Evolutionary conservation across 2,329 filamentous ascomycete species (phyloP).

Genomic region (Sphaerulina populicola): DNA sequence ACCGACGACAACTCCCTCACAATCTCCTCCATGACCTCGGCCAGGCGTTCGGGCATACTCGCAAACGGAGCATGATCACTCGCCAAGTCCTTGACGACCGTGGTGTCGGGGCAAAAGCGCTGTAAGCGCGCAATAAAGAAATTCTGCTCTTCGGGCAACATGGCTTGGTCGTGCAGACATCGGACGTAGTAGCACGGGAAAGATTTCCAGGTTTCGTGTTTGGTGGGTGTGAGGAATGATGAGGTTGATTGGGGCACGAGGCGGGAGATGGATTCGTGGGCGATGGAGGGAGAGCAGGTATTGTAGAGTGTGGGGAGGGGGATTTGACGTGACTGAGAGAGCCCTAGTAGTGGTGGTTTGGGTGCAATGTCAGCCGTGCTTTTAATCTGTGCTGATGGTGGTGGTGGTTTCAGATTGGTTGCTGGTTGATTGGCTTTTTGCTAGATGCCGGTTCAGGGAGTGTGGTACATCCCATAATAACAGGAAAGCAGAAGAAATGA

Average conservation of each 20-base stretch:
- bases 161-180: constrained; percentile 14
- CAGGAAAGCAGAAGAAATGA: background rate
- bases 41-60: constrained; percentile 7
- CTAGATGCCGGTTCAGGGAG: no score
- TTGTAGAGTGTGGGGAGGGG: constrained; percentile 12
- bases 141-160: constrained; percentile 13
- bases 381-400: no score
- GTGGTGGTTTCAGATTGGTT: no score
- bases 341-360: constrained; percentile 1
- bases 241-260: constrained; percentile 13
- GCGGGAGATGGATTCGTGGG: background rate
- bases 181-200: constrained; percentile 11
- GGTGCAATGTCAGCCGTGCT: background rate
- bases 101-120: background rate
- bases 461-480: background rate
- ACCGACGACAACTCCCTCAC: constrained; percentile 2
- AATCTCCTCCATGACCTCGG: constrained; percentile 7
- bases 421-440: no score
- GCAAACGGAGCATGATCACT: constrained; percentile 16
- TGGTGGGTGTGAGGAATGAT: constrained; percentile 10
- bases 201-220: constrained; percentile 11
- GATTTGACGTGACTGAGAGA: constrained; percentile 8
- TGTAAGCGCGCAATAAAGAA: constrained; percentile 11
- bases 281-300: background rate
- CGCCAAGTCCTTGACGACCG: constrained; percentile 7